Conservation (phyloP, 2,329 filamentous ascomycete species). For the Cytospora schulzeri region DNA sequence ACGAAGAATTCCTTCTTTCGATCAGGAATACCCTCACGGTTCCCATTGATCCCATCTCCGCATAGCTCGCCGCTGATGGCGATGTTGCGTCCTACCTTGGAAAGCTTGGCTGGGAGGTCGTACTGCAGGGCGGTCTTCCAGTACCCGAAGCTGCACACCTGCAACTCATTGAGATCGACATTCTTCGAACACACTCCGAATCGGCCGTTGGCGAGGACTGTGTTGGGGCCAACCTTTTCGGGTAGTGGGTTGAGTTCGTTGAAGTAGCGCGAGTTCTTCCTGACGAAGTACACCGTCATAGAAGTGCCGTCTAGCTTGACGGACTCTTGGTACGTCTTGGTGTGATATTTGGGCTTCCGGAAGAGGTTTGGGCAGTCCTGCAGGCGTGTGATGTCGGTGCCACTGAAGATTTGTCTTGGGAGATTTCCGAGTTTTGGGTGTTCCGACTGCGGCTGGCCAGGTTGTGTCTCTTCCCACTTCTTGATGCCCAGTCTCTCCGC, state of each 20-base stretch:
- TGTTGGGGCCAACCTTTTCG: constrained; percentile 24
- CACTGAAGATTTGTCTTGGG: constrained; percentile 31
- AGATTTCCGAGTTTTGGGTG: constrained; percentile 20
- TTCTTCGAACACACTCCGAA: constrained; percentile 38
- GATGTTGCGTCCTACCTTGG: constrained; percentile 29
- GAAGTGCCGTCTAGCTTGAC: constrained; percentile 44
- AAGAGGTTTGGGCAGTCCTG: constrained; percentile 36
- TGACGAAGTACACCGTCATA: constrained; percentile 43
- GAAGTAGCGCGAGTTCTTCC: constrained; percentile 30
- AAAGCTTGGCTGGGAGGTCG: constrained; percentile 32
- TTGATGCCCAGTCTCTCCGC: constrained; percentile 30
- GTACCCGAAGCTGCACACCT: constrained; percentile 22
- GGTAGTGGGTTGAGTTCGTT: constrained; percentile 16
- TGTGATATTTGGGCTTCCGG: constrained; percentile 32
- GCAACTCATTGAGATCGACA: constrained; percentile 32
- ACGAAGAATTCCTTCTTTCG: constrained; percentile 38
- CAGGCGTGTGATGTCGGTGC: constrained; percentile 33
- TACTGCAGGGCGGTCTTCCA: constrained; percentile 33
- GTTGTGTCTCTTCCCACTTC: constrained; percentile 30
- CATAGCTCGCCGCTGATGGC: constrained; percentile 40
- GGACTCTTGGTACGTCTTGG: constrained; percentile 39
- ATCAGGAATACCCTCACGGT: constrained; percentile 34
- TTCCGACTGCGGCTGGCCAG: not conserved
- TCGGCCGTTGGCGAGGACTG: constrained; percentile 32
- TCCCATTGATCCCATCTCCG: constrained; percentile 34